Conservation (phyloP, 495 filamentous ascomycete genomes). For the Letharia columbiana region DNA sequence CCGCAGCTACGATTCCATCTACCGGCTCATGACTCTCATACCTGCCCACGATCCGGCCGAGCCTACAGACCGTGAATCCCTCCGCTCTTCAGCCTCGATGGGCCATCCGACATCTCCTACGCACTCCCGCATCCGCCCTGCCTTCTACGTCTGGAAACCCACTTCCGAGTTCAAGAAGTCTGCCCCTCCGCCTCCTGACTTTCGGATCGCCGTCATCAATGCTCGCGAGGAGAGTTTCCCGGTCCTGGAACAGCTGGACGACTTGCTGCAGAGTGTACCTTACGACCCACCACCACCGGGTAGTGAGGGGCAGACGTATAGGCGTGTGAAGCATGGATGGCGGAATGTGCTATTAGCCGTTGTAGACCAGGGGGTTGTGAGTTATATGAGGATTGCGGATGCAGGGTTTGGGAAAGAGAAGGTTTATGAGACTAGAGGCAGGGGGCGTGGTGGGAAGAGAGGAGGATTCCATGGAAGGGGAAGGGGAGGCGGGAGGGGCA, state of each 20-base stretch:
- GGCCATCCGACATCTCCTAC: conserved; percentile 9
- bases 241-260: conserved; percentile 57
- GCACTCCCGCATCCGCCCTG: conserved; percentile 53
- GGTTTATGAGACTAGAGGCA: conserved; percentile 47
- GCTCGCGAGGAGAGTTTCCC: conserved; percentile 65
- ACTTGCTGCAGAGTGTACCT: conserved; percentile 59
- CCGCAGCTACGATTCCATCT: conserved; percentile 67
- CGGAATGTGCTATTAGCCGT: conserved; percentile 78
- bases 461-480: conserved; percentile 35
- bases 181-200: conserved; percentile 67
- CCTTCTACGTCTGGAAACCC: conserved; percentile 75
- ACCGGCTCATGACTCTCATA: conserved; percentile 64
- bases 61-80: conserved; percentile 12
- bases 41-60: conserved; percentile 56
- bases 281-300: conserved; percentile 47
- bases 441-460: conserved; percentile 33
- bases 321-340: conserved; percentile 73
- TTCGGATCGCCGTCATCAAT: conserved; percentile 69
- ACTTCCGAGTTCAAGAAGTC: conserved; percentile 63
- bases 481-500: conserved; percentile 33
- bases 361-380: conserved; percentile 82
- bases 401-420: conserved; percentile 69
- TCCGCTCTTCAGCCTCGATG: conserved; percentile 18
- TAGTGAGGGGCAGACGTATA: conserved; percentile 46
- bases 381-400: conserved; percentile 73